phyloP scores from a whole-genome alignment of 2,329 filamentous ascomycete species.

The Cercospora beticola region DNA sequence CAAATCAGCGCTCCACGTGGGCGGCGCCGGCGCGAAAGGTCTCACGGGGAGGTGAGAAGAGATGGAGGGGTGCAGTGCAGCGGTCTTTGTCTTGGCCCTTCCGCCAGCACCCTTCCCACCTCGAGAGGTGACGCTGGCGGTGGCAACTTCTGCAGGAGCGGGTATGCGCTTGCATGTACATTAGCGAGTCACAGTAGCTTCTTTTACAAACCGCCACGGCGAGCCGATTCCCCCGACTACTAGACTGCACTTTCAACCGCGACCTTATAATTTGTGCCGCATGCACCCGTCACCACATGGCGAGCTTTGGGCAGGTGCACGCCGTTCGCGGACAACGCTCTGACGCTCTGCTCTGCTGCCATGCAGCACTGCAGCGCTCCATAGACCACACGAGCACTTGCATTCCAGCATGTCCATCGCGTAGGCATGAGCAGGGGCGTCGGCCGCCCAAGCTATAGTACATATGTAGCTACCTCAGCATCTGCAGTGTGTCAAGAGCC shows the following conservation, averaged over 20 bases:
- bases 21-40: background rate
- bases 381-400: background rate
- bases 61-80: background rate
- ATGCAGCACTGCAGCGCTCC: background rate
- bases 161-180: background rate
- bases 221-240: background rate
- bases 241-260: background rate
- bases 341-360: background rate
- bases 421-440: background rate
- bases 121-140: background rate
- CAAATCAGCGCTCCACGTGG: background rate
- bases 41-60: background rate
- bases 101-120: background rate
- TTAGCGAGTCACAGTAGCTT: background rate
- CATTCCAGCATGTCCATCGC: background rate
- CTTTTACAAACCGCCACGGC: background rate
- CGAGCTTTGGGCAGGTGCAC: background rate
- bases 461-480: background rate
- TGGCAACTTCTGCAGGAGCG: background rate
- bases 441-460: background rate
- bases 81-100: background rate
- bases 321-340: background rate
- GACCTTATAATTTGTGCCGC: background rate
- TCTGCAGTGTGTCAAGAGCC: background rate
- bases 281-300: background rate